These are phyloP conservation scores for Rhizopogon vesiculosus DNA, from an alignment of 768 basidiomycete genomes.

Conservation along the genomic window DNA sequence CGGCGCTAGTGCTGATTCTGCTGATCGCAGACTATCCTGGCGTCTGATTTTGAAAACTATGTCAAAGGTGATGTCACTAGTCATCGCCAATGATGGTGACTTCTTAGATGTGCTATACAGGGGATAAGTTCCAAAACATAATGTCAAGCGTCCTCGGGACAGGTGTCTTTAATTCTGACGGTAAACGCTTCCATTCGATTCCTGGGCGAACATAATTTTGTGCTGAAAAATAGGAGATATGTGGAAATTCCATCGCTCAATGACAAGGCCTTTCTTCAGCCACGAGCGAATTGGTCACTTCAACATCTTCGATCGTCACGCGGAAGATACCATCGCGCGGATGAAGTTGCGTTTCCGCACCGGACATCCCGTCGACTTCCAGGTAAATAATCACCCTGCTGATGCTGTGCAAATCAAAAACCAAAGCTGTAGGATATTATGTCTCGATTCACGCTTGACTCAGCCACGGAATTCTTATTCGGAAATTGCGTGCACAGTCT, in stretches of 20 bases:
- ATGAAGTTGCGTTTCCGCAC: constrained; percentile 44
- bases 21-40: constrained; percentile 33
- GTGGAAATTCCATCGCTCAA: constrained; percentile 64
- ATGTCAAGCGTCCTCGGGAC: constrained; percentile 52
- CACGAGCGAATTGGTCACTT: constrained; percentile 56
- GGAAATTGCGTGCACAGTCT: constrained; percentile 54
- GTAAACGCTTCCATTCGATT: constrained; percentile 23
- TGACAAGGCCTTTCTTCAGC: constrained; percentile 63
- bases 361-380: constrained; percentile 56
- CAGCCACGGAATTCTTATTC: constrained; percentile 64
- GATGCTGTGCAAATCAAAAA: neutral
- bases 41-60: constrained; percentile 55
- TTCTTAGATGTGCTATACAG: neutral
- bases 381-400: constrained; percentile 26
- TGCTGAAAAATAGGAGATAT: constrained; percentile 32
- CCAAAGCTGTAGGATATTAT: constrained; percentile 41
- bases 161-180: constrained; percentile 69
- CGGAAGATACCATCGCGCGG: constrained; percentile 36
- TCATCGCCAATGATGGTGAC: neutral
- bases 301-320: constrained; percentile 54
- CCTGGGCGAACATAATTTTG: constrained; percentile 5
- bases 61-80: constrained; percentile 41
- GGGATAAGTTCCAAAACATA: constrained; percentile 34
- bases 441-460: constrained; percentile 61
- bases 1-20: no score